Evolutionary conservation across 2,329 filamentous ascomycete species (phyloP), one percentile per base, ranked within the genome.

Genomic region (Orbilia oligospora): DNA sequence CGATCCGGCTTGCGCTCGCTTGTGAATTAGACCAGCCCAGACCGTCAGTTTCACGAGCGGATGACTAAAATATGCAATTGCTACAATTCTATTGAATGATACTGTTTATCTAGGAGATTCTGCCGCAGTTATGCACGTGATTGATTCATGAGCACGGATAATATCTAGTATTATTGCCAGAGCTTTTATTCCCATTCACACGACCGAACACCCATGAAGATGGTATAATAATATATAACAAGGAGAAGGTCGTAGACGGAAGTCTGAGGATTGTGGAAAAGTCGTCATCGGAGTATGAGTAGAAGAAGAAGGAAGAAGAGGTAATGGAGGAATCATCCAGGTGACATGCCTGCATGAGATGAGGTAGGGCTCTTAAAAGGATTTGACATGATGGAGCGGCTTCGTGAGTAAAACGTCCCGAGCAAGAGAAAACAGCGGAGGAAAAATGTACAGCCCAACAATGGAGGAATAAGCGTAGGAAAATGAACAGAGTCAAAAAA

Each of bases 181-280:
- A 71, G 73, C 73, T 77, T 77, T 77, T 77, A 71, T 77, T 71
- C 73, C 73, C 73, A 68, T 71, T 66, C 73, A 56, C 67, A 77
- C 61, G 61, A 77, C 66, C 63, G 38, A 77, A 71, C 73, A 77
- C 73, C 73, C 70, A 66, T 66, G 48, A 38, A 71, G 73, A 77
- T 69, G 68, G 68, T 73, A 79, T 79, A 66, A 61, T 73, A 72
- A 64, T 71, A 79, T 71, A 79, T 77, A 72, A 79, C 69, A 79
- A 65, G 75, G 67, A 78, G 33, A 72, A 69, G n/a, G 67, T 72
- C 68, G 75, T 72, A 69, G 69, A 72, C 67, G 20, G 51, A 55
- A 51, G 38, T 72, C 46, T 64, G 73, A 61, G 55, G 38, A 33
- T 55, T 64, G 49, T 53, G 49, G 63, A 65, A 38, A 58, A 22